phyloP scores from a whole-genome alignment of 192 early-diverging fungal species.

The Gigaspora rosea region DNA sequence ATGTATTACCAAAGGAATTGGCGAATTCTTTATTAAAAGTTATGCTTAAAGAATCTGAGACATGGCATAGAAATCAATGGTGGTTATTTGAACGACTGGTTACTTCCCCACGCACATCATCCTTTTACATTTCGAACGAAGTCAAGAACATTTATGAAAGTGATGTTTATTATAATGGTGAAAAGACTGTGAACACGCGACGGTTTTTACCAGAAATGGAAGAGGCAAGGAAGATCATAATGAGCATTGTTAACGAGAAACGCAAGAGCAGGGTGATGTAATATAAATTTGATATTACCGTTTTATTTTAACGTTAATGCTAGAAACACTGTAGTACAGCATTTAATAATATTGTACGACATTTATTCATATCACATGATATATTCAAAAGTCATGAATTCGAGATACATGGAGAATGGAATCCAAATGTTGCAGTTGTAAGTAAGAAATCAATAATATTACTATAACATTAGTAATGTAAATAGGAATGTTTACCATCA shows the following conservation, averaged over 20 bases:
- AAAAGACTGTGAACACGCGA: slow-evolving; percentile 32
- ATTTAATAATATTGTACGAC: too few relatives aligned
- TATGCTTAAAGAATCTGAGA: slow-evolving; percentile 42
- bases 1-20: slow-evolving; percentile 40
- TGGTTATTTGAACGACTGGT: slow-evolving; percentile 45
- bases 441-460: too few relatives aligned
- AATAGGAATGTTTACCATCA: too few relatives aligned
- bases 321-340: too few relatives aligned
- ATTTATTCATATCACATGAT: too few relatives aligned
- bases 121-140: slow-evolving; percentile 34
- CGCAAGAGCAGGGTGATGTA: slow-evolving; percentile 28
- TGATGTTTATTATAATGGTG: too few relatives aligned
- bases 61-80: slow-evolving; percentile 43
- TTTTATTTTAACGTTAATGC: too few relatives aligned
- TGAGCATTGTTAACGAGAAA: slow-evolving; percentile 39
- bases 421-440: slow-evolving; percentile 45
- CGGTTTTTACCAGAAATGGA: slow-evolving; percentile 42
- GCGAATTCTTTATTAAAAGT: slow-evolving; percentile 34
- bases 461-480: too few relatives aligned
- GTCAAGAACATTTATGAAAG: neutral
- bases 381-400: slow-evolving; percentile 38
- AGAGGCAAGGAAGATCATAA: slow-evolving; percentile 39
- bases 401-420: slow-evolving; percentile 43
- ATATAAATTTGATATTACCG: too few relatives aligned
- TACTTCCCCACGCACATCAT: slow-evolving; percentile 40